These are phyloP conservation scores for Talaromyces amestolkiae DNA, from an alignment of 2,329 filamentous ascomycete genomes.

Conservation along the genomic window DNA sequence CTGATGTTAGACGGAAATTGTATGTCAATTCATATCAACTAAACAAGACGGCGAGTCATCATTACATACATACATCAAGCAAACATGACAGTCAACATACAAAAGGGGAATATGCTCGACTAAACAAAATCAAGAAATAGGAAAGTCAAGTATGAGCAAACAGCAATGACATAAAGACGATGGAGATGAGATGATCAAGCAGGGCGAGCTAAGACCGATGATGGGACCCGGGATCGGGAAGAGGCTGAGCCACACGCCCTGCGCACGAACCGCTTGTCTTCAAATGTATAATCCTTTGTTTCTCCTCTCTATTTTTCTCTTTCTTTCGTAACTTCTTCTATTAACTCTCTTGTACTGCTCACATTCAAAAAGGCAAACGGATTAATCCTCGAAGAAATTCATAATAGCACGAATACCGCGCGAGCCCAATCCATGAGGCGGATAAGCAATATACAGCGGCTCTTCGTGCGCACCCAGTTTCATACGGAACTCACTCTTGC, in stretches of 20 bases:
- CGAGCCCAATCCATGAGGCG: slow-evolving; percentile 77
- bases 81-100: slow-evolving; percentile 2
- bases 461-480: slow-evolving; percentile 86
- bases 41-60: not conserved
- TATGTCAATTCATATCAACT: not conserved
- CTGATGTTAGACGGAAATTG: not conserved
- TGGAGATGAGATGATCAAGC: not conserved
- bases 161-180: not conserved
- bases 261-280: not conserved
- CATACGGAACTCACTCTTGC: slow-evolving; percentile 84
- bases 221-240: not conserved
- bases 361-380: not conserved
- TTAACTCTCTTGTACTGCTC: not conserved
- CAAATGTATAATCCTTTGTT: not conserved
- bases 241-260: not conserved
- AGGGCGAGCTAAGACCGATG: not conserved
- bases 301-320: not conserved
- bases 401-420: slow-evolving; percentile 81
- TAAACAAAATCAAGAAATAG: not conserved
- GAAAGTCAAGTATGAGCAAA: not conserved
- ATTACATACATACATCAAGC: not conserved
- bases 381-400: slow-evolving; percentile 75
- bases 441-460: slow-evolving; percentile 85
- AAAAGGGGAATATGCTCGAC: slow-evolving; percentile 16
- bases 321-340: not conserved